Percentiles rank a stretch among this genome's conserved stretches.
Conservation (phyloP, 805 yeast species). For the Candida maltosa region DNA sequence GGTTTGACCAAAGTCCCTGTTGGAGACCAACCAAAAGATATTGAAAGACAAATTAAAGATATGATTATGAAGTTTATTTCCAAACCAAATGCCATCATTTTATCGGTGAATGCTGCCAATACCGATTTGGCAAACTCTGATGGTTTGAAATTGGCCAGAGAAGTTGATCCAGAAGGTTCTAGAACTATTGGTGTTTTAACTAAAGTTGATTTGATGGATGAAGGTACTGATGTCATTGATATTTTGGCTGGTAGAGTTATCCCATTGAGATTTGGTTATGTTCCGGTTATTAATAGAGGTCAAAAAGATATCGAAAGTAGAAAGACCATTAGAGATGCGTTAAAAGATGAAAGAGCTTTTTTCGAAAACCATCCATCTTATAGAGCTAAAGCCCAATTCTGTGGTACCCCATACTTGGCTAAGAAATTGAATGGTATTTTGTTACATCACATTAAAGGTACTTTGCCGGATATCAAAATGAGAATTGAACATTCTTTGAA, state of each 20-base stretch:
- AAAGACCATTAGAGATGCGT: constrained; percentile 85
- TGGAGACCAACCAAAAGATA: constrained; percentile 98
- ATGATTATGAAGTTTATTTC: constrained; percentile 91
- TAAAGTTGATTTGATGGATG: constrained; percentile 95
- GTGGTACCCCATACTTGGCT: constrained; percentile 98
- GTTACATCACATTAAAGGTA: constrained; percentile 72
- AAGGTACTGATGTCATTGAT: constrained; percentile 95
- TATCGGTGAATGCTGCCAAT: constrained; percentile 94
- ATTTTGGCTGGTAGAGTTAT: constrained; percentile 93
- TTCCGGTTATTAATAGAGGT: constrained; percentile 95
- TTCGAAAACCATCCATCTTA: constrained; percentile 91
- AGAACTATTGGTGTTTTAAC: constrained; percentile 97
- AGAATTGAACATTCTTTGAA: constrained; percentile 81
- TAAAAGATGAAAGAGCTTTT: constrained; percentile 72
- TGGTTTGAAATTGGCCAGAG: constrained; percentile 93
- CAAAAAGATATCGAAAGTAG: constrained; percentile 90
- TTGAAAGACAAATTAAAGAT: constrained; percentile 89
- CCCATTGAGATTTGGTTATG: constrained; percentile 92
- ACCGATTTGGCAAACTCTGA: constrained; percentile 97
- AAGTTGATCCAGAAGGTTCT: constrained; percentile 94
- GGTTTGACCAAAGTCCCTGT: constrained; percentile 98
- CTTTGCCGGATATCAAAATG: constrained; percentile 84
- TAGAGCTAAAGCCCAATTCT: constrained; percentile 87
- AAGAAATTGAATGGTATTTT: constrained; percentile 85
- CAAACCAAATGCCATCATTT: constrained; percentile 90